phyloP scores from a whole-genome alignment of 768 basidiomycete genomes.

The Mycena sanguinolenta region DNA sequence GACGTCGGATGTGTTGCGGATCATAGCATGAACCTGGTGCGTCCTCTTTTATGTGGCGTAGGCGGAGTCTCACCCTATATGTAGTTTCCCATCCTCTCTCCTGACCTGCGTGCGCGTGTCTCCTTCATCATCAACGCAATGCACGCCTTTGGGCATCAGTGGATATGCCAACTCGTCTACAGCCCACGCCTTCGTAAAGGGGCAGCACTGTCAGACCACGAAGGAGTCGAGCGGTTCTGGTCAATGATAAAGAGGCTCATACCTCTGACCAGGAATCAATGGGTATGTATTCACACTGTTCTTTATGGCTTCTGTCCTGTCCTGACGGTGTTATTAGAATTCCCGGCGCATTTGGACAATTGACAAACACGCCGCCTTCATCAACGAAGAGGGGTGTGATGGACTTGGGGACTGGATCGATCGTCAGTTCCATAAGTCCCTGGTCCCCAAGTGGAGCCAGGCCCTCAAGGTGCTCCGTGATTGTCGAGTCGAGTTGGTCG shows the following conservation, averaged over 20 bases:
- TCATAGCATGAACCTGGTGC: slow-evolving; percentile 45
- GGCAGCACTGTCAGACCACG: slow-evolving; percentile 50
- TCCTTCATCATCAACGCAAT: slow-evolving; percentile 47
- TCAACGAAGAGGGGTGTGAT: slow-evolving; percentile 42
- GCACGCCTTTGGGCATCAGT: slow-evolving; percentile 52
- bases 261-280: slow-evolving; percentile 27
- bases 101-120: slow-evolving; percentile 35
- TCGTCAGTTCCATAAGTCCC: slow-evolving; percentile 32
- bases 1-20: slow-evolving; percentile 53
- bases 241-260: slow-evolving; percentile 42
- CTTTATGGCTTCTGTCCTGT: too few relatives aligned
- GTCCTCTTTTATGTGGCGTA: slow-evolving; percentile 4
- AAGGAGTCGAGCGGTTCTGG: slow-evolving; percentile 53
- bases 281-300: slow-evolving; percentile 36
- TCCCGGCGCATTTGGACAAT: slow-evolving; percentile 48
- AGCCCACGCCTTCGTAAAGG: slow-evolving; percentile 47
- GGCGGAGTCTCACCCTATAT: slow-evolving; percentile 33
- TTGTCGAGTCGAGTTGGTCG: slow-evolving; percentile 29
- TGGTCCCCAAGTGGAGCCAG: slow-evolving; percentile 25
- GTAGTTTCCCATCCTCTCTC: slow-evolving; percentile 43
- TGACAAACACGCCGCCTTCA: slow-evolving; percentile 46
- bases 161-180: slow-evolving; percentile 51
- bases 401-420: slow-evolving; percentile 52
- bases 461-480: slow-evolving; percentile 35
- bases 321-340: too few relatives aligned